These are phyloP conservation scores for Orychophragmus violaceus DNA, from an alignment of 345 rosid species.

Conservation along the genomic window DNA sequence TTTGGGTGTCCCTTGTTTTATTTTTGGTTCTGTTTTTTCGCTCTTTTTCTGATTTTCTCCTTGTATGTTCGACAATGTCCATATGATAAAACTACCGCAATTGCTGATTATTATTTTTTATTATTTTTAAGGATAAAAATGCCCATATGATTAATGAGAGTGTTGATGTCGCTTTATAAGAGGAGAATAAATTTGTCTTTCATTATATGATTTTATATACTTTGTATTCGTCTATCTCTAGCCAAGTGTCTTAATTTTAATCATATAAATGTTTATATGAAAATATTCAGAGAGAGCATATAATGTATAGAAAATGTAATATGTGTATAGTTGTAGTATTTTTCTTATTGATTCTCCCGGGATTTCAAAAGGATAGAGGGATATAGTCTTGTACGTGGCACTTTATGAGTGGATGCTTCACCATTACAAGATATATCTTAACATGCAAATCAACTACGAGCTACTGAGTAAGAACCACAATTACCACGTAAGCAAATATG, in stretches of 20 bases:
- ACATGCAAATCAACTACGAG: background rate
- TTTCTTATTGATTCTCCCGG: background rate
- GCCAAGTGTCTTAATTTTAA: background rate
- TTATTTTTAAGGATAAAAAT: too few species aligned
- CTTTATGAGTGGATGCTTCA: constrained; percentile 5
- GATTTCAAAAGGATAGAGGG: constrained; percentile 20
- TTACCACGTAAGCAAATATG: constrained; percentile 14
- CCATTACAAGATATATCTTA: background rate
- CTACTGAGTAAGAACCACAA: background rate
- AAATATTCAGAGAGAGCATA: background rate
- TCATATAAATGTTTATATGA: too few species aligned
- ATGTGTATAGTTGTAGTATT: background rate
- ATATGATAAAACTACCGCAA: too few species aligned
- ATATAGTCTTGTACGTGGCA: constrained; percentile 7
- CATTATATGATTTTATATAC: background rate
- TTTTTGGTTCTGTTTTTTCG: too few species aligned
- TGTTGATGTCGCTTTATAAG: too few species aligned
- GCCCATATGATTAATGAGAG: too few species aligned
- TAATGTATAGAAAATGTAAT: background rate
- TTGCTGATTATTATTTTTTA: too few species aligned
- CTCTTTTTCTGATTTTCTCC: too few species aligned
- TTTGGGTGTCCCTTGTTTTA: too few species aligned
- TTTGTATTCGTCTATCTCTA: background rate
- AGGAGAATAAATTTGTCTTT: too few species aligned
- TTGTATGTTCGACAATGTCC: too few species aligned